Base-by-base conservation (phyloP, 208 protist genomes). In the Kentomonas sorsogonicus region DNA sequence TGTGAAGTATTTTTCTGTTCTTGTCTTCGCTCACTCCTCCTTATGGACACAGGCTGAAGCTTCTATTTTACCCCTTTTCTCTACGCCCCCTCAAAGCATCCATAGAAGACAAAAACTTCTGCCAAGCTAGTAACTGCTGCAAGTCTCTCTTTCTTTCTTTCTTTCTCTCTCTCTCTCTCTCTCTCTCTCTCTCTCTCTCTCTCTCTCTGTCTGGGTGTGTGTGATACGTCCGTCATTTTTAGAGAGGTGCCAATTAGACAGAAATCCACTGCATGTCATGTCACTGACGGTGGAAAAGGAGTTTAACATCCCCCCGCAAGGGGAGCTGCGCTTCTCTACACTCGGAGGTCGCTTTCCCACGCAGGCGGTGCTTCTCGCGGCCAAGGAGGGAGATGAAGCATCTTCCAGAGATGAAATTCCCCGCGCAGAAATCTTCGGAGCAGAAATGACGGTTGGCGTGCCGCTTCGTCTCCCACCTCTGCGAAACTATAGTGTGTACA, bases 341-440 rank as follows among this genome's bases (percentile, higher is more conserved):
- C 63, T 69, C 13, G 56, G 34, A 23, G 60, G 61, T 20, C 52
- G 60, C 43, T 36, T 55, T 1, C 54, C 69, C 13, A 53, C 54
- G 30, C 40, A 79, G 31, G 79, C 66, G 18, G 69, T 84, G 20
- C 60, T 45, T 1, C 59, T 55, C n/a, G 46, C 30, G 11, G 60
- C 51, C 10, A 52, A 69, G 2, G 66, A 58, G 3, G 51, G 39
- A 23, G 66, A 66, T 11, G 60, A 45, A 18, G 27, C 38, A 2
- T 43, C 15, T 18, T 13, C 20, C 25, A 13, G 45, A 10, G 34
- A 53, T 15, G 29, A 47, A 4, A 50, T 41, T 13, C 56, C 57
- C 26, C 73, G 76, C 18, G 83, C 83, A 2, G 78, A 90, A 23
- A 47, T 87, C 4, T 66, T 71, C 27, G 79, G 79, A 15, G 70